Evolutionary conservation across 1,284 basidiomycete species (phyloP).

Genomic region (Apiotrichum mycotoxinovorans): DNA sequence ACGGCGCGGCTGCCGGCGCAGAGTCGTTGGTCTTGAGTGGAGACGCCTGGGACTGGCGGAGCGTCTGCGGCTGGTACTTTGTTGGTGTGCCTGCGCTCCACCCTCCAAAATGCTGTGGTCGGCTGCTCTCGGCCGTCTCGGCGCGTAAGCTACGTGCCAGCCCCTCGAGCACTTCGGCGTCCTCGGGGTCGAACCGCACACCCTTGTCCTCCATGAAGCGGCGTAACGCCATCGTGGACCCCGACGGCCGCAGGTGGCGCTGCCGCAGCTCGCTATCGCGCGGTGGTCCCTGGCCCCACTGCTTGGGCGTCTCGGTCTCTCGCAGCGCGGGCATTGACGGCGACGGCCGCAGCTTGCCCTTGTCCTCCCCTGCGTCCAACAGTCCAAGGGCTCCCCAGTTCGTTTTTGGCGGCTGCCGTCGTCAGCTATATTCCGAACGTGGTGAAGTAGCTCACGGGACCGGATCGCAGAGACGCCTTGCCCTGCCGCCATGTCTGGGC

Average conservation of each 20-base stretch:
- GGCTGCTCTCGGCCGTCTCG: conserved; percentile 14
- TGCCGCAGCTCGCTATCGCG: background rate
- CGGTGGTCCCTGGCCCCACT: no score
- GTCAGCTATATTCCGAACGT: background rate
- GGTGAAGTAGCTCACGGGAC: background rate
- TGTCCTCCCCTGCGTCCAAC: background rate
- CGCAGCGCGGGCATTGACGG: conserved; percentile 9
- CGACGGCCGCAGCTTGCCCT: conserved; percentile 6
- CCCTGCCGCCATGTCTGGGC: conserved; percentile 27
- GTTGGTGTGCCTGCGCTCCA: conserved; percentile 25
- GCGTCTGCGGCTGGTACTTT: background rate
- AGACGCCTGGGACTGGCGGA: no score
- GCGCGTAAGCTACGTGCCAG: conserved; percentile 30
- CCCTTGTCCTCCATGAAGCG: conserved; percentile 37
- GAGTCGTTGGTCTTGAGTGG: background rate
- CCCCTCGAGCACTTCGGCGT: conserved; percentile 32
- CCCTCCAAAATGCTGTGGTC: conserved; percentile 3
- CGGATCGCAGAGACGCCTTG: conserved; percentile 3
- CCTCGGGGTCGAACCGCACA: conserved; percentile 28
- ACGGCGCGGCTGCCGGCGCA: background rate
- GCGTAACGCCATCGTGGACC: conserved; percentile 26
- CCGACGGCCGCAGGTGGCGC: background rate
- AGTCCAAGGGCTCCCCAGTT: conserved; percentile 11
- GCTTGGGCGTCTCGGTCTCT: background rate
- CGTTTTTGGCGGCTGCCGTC: conserved; percentile 1